Base-by-base conservation (phyloP, 768 basidiomycete genomes). In the Hypsizygus marmoreus region DNA sequence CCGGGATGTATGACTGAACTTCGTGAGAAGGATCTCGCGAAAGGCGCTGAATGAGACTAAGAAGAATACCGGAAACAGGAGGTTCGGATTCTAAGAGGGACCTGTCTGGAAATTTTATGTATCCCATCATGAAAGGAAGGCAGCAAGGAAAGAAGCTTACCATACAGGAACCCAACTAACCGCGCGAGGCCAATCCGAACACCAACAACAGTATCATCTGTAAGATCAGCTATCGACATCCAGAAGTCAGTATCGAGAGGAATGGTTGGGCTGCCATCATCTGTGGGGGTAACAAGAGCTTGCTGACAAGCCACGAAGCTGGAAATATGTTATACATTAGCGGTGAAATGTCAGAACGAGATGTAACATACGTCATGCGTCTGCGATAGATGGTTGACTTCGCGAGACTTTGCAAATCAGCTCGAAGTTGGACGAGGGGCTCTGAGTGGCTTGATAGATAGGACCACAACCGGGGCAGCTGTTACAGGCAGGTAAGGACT, bases 161-260 rank as follows among this genome's bases (percentile, higher is more conserved):
- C 76, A 53, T 68, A 73, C 22, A 83, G 61, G 37, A 65, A 56
- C 38, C 80, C 80, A 31, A 84, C 66, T 35, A 91, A 76, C 38
- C 92, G 79, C n/a, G 94, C 86, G 2, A 92, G 75, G 6, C 83
- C 87, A 45, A 97, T 91, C 35, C 92, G 79, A 25, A 97, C 92
- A 49, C 91, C 93, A 40, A 88, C 74, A 10, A 95, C 82, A 26
- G 61, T 58, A 59, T 97, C 95, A 24, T 70, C 60, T 4, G 80
- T 77, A 31, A 95, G 72, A 33, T 61, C 56, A 20, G 71, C 64
- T 14, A 95, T 64, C n/a, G 72, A 66, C 45, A 71, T 62, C 68
- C 90, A 78, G 49, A 82, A 78, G 52, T 61, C 65, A 53, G 71
- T 75, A 56, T 74, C 77, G 45, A 65, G 64, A 23, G 70, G 57